Conservation (phyloP, 31 red algal species). For the Asparagopsis taxiformis region DNA sequence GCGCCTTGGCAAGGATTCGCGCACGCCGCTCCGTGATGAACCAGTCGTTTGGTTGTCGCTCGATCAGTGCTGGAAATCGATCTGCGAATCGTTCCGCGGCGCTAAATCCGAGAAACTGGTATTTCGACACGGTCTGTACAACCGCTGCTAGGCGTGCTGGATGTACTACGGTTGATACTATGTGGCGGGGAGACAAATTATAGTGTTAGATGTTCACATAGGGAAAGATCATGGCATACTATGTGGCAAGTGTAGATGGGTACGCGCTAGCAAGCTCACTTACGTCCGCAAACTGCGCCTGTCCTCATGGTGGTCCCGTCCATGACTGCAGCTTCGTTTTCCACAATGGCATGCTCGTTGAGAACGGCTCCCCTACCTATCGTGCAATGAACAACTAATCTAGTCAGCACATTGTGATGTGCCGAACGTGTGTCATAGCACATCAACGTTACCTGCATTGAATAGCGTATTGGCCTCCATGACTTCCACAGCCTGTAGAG, state of each 20-base stretch:
- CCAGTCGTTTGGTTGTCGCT: conserved; percentile 32
- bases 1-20: conserved; percentile 28
- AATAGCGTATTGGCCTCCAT: conserved; percentile 54
- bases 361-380: conserved; percentile 33
- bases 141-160: conserved; percentile 68
- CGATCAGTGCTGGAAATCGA: conserved; percentile 29
- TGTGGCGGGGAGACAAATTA: no score
- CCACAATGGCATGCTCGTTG: conserved; percentile 55
- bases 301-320: conserved; percentile 62
- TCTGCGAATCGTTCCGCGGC: conserved; percentile 50
- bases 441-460: conserved; percentile 50
- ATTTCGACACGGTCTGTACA: conserved; percentile 20
- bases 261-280: neutral
- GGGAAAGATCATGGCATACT: no score
- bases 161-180: conserved; percentile 50
- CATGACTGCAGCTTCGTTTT: conserved; percentile 92
- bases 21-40: conserved; percentile 65
- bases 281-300: conserved; percentile 75
- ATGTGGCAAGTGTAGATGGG: neutral
- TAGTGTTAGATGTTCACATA: no score
- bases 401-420: neutral
- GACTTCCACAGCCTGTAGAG: conserved; percentile 48
- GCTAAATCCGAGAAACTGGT: conserved; percentile 62
- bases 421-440: no score
- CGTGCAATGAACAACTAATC: neutral